These are phyloP conservation scores for Pseudonitzschia multiseries DNA, from an alignment of 108 stramenopile species.

Conservation along the genomic window DNA sequence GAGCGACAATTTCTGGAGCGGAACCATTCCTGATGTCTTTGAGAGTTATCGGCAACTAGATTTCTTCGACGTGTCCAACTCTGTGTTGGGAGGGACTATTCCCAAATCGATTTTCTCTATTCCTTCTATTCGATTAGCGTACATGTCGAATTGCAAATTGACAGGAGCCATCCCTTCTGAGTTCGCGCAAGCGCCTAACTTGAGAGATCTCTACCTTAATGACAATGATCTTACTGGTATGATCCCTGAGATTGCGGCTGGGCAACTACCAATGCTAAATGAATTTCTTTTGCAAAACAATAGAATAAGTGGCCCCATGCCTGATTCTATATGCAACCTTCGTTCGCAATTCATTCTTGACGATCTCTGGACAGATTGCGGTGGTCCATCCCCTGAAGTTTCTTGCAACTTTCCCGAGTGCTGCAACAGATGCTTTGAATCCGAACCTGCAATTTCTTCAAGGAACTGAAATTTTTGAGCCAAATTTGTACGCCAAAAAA, in stretches of 20 bases:
- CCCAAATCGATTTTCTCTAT: constrained; percentile 33
- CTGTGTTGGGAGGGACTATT: constrained; percentile 26
- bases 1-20: constrained; percentile 42
- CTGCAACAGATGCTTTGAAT: constrained; percentile 54
- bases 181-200: constrained; percentile 18
- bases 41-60: constrained; percentile 28
- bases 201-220: constrained; percentile 57
- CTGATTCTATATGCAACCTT: constrained; percentile 43
- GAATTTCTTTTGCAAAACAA: constrained; percentile 48
- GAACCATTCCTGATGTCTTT: constrained; percentile 48
- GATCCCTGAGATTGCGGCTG: constrained; percentile 44
- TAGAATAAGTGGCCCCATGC: constrained; percentile 37
- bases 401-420: constrained; percentile 50
- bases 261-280: constrained; percentile 27
- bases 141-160: constrained; percentile 43
- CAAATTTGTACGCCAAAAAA: background rate
- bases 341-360: constrained; percentile 35
- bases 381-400: constrained; percentile 41
- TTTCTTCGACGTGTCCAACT: constrained; percentile 35
- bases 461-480: background rate
- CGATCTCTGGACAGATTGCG: constrained; percentile 50
- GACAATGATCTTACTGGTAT: constrained; percentile 52
- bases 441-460: background rate
- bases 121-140: constrained; percentile 34
- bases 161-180: constrained; percentile 29